A percentile compares a stretch with the other conserved stretches of the same genome.
phyloP scores from a whole-genome alignment of 1,284 basidiomycete genomes.

The Peniophora sp. region DNA sequence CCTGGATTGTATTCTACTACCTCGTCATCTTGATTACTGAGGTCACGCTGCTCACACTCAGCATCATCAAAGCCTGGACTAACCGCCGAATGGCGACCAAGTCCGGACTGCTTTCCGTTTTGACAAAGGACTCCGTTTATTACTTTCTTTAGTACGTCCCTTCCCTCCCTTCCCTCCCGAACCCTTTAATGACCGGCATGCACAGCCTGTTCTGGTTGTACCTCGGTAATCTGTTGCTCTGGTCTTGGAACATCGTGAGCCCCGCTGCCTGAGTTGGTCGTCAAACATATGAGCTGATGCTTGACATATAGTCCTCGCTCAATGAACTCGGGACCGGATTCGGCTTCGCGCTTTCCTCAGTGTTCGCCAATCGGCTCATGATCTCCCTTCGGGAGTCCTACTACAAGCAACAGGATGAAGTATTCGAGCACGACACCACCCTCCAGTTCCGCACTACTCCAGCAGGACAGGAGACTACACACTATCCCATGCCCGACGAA shows the following conservation, averaged over 20 bases:
- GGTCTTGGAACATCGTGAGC: constrained; percentile 13
- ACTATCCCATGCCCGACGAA: neutral
- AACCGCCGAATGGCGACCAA: neutral
- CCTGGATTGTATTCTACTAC: constrained; percentile 8
- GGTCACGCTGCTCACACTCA: constrained; percentile 8
- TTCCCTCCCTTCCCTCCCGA: neutral
- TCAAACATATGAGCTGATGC: neutral
- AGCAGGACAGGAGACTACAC: neutral
- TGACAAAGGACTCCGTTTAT: constrained; percentile 15
- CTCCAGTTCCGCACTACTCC: neutral
- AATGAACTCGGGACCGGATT: constrained; percentile 12
- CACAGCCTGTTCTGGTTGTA: constrained; percentile 14
- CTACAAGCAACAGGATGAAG: constrained; percentile 5
- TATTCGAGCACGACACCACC: neutral
- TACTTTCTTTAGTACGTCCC: constrained; percentile 15
- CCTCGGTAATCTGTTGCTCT: constrained; percentile 10
- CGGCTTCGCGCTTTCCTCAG: constrained; percentile 11
- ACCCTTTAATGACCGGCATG: neutral
- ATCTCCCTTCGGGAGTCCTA: constrained; percentile 13
- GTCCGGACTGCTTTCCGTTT: constrained; percentile 9
- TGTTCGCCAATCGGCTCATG: constrained; percentile 17
- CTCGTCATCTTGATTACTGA: constrained; percentile 8
- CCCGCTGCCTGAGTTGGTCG: neutral
- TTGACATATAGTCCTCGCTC: constrained; percentile 1
- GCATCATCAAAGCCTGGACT: constrained; percentile 8